These are phyloP conservation scores for Cystobasidiaceae sp. DNA, from an alignment of 1,284 basidiomycete genomes.

Conservation along the genomic window DNA sequence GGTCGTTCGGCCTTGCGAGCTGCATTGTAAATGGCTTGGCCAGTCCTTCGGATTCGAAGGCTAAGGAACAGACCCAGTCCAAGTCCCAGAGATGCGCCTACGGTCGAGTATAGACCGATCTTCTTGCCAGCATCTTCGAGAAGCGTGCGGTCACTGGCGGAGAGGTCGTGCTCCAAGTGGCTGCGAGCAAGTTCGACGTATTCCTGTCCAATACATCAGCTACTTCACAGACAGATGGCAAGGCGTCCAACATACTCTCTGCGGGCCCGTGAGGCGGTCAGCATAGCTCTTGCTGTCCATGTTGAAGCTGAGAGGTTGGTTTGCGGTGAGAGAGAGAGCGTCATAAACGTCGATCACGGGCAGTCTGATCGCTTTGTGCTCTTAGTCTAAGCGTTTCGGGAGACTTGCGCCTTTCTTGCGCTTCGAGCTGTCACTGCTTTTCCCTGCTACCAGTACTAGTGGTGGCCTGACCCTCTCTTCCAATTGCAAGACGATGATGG, in stretches of 20 bases:
- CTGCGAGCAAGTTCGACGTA: conserved; percentile 18
- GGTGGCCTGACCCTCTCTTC: too few relatives aligned
- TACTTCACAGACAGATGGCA: not conserved
- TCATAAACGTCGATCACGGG: too few relatives aligned
- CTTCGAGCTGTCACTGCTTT: too few relatives aligned
- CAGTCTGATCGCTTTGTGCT: too few relatives aligned
- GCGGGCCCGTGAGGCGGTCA: conserved; percentile 11
- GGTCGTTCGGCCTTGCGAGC: conserved; percentile 22
- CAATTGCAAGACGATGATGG: too few relatives aligned
- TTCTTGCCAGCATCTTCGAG: conserved; percentile 21
- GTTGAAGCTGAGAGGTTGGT: not conserved
- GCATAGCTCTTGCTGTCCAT: conserved; percentile 15
- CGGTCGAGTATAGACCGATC: conserved; percentile 8
- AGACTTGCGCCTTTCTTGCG: too few relatives aligned
- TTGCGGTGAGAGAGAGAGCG: not conserved
- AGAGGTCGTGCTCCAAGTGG: conserved; percentile 27
- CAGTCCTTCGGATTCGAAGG: conserved; percentile 18
- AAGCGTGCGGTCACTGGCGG: conserved; percentile 2
- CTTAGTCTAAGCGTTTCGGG: too few relatives aligned
- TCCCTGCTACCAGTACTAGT: too few relatives aligned
- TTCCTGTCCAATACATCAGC: conserved; percentile 2
- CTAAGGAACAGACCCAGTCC: conserved; percentile 16
- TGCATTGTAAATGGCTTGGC: conserved; percentile 13
- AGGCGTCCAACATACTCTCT: not conserved
- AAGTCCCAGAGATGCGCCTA: conserved; percentile 22